Evolutionary conservation across 2,329 filamentous ascomycete species (phyloP), one percentile per base, ranked within the genome.

Genomic region (Cladophialophora chaetospira): DNA sequence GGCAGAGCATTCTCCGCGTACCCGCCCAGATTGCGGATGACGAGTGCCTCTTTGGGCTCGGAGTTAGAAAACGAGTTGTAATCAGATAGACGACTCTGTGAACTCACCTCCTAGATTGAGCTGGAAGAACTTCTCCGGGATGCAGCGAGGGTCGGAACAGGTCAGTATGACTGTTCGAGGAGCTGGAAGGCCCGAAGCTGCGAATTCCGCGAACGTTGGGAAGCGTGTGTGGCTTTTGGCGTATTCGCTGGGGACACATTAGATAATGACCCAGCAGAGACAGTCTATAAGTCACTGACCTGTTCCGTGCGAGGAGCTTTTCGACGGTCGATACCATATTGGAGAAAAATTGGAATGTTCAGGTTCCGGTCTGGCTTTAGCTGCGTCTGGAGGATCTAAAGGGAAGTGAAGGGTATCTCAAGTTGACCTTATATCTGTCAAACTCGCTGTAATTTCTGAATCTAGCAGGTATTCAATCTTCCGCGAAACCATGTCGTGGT

Each of bases 111-210:
- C 33, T 5, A 29, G 19, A 13, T 47, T 26, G 15, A 57, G 38
- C 5, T 46, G 25, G 42, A 50, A 55, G 35, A 36, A 48, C 43
- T 50, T 46, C 35, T 47, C 48, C 4, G 49, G 48, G 13, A 42
- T 50, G 40, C 29, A 47, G 13, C 55, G 42, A 3, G 55, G 55
- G 28, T 43, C 55, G 11, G 40, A 45, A 17, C 53, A 57, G 5
- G 53, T 51, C 35, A 57, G 29, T 6, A 33, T 33, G 8, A 33
- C 8, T 6, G 29, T 33, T 13, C 13, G 29, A 33, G 29, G 13
- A 13, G 19, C n/a, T 8, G 36, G 36, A 17, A 17, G 3, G 29
- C 29, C 29, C 13, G 29, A 6, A 8, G n/a, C 5, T 15, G 3
- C 36, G 11, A 40, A 21, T 17, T 21, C 36, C 17, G 17, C 36